These are phyloP conservation scores for Kluyveromyces dobzhanskii DNA, from an alignment of 805 yeast genomes.

Conservation along the genomic window DNA sequence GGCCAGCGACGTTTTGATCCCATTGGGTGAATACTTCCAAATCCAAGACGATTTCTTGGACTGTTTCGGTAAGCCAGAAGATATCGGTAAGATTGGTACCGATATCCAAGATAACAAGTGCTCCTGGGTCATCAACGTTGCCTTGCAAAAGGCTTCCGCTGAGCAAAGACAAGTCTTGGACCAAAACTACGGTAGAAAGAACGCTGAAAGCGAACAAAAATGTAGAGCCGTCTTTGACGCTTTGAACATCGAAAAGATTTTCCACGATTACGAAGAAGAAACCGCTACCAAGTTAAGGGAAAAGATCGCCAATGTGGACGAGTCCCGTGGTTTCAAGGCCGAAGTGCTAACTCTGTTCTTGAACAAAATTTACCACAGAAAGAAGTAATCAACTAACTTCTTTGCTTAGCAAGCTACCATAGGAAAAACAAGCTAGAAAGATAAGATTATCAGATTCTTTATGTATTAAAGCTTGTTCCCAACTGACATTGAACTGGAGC, in stretches of 20 bases:
- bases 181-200: constrained; percentile 83
- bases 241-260: constrained; percentile 60
- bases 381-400: constrained; percentile 42
- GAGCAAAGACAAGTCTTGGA: constrained; percentile 81
- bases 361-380: constrained; percentile 87
- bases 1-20: constrained; percentile 79
- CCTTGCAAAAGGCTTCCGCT: constrained; percentile 65
- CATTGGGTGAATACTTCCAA: constrained; percentile 97
- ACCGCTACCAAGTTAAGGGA: constrained; percentile 54
- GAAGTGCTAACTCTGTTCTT: constrained; percentile 81
- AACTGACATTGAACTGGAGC: no score
- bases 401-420: no score
- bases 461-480: no score
- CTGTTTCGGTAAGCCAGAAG: constrained; percentile 94
- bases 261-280: constrained; percentile 75
- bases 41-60: constrained; percentile 96
- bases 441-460: no score
- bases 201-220: constrained; percentile 53
- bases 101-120: constrained; percentile 98
- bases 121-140: constrained; percentile 94
- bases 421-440: no score
- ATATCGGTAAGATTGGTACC: constrained; percentile 97
- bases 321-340: constrained; percentile 85
- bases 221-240: constrained; percentile 71
- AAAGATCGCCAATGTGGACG: constrained; percentile 70